A percentile compares a stretch with the other conserved stretches of the same genome.
These are phyloP conservation scores for Prunus campanulata DNA, from an alignment of 306 rosid species.

Conservation along the genomic window DNA sequence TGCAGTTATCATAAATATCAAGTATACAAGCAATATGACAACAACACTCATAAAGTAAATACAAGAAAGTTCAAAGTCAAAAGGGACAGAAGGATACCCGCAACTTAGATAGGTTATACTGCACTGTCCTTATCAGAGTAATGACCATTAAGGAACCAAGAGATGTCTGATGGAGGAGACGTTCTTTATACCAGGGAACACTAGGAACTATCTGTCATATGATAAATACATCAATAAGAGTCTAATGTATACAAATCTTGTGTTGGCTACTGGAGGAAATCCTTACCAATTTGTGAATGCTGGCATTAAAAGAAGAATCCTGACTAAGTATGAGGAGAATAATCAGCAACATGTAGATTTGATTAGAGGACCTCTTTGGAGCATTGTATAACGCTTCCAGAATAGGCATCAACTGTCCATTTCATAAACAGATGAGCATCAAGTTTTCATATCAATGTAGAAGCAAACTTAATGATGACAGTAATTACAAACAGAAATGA, in stretches of 20 bases:
- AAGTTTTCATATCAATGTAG: not conserved
- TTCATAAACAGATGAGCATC: constrained; percentile 33
- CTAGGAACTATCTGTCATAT: constrained; percentile 67
- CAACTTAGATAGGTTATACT: constrained; percentile 86
- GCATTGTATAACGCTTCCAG: constrained; percentile 93
- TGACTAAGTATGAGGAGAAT: constrained; percentile 94
- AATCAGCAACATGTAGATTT: constrained; percentile 96
- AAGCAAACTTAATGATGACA: not conserved
- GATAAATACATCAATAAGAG: constrained; percentile 29
- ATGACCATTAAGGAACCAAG: constrained; percentile 96
- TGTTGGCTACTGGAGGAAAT: constrained; percentile 3
- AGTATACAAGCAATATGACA: constrained; percentile 23
- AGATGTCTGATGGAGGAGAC: constrained; percentile 92
- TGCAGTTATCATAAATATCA: constrained; percentile 8
- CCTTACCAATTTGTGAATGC: constrained; percentile 93
- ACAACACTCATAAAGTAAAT: not conserved
- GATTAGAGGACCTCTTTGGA: constrained; percentile 78
- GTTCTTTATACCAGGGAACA: constrained; percentile 98
- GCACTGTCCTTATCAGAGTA: constrained; percentile 95
- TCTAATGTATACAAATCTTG: constrained; percentile 9
- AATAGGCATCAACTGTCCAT: constrained; percentile 88
- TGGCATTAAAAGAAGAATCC: constrained; percentile 95
- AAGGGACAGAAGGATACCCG: constrained; percentile 57
- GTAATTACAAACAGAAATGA: not conserved
- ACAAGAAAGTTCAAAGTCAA: constrained; percentile 15